Conservation (phyloP, 1,139 yeast species). For the Saccharomyces hybrid region DNA sequence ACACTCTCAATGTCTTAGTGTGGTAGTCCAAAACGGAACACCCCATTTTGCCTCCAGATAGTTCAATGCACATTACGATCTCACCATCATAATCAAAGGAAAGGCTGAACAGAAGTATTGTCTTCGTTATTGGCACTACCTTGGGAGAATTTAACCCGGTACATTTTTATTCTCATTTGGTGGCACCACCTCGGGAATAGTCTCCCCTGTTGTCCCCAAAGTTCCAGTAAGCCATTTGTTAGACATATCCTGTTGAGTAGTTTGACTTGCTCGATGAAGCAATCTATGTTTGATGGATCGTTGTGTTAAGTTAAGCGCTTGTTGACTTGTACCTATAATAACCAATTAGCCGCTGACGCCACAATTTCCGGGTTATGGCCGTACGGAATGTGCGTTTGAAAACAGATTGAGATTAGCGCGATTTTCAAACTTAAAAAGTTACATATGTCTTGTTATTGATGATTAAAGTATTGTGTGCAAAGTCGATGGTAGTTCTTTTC, state of each 20-base stretch:
- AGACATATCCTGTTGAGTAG: background rate
- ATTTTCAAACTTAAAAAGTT: background rate
- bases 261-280: background rate
- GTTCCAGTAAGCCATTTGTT: background rate
- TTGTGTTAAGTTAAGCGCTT: background rate
- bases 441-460: background rate
- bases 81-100: slow-evolving; percentile 8
- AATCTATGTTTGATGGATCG: background rate
- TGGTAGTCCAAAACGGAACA: slow-evolving; percentile 11
- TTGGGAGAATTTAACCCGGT: no score
- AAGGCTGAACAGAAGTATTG: background rate
- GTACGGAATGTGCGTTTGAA: background rate
- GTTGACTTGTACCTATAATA: background rate
- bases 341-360: background rate
- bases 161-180: no score
- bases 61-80: slow-evolving; percentile 13
- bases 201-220: background rate
- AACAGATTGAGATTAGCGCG: background rate
- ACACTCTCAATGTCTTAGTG: slow-evolving; percentile 7
- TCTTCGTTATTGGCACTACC: background rate
- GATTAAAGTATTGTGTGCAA: background rate
- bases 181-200: background rate
- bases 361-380: background rate
- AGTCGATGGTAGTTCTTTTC: background rate
- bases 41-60: slow-evolving; percentile 11